Base-by-base conservation (phyloP, 371 early-diverging fungal genomes). In the Rhizopus arrhizus region DNA sequence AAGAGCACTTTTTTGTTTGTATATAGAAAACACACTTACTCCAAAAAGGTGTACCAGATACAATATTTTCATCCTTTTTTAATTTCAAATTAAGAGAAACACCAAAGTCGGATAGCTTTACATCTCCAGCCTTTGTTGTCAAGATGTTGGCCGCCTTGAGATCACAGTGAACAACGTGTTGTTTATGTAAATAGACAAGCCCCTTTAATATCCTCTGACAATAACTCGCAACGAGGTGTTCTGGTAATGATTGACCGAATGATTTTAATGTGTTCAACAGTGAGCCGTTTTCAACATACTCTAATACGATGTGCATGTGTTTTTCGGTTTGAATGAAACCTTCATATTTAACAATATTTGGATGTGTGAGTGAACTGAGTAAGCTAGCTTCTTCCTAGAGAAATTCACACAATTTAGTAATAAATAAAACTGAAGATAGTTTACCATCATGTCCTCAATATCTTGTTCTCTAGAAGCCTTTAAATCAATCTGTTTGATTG, bases 141-240 rank as follows among this genome's bases (percentile, higher is more conserved):
- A 98, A 70, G 52, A 98, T 94, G 70, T 98, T 98, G 70, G 94
- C 95, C 1, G 94, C 95, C 70, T 99, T 99, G 48, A 99, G 76
- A 79, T 99, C 99, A 56, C 99, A 89, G 74, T 99, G 99, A 6
- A 91, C 92, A 2, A 90, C 89, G 51, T 84, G 87, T 64, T 93
- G 90, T 2, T 87, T 86, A 66, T 99, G 99, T 32, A 99, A 80
- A 74, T 96, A 99, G 5, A 87, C 79, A n/a, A 99, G 83, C 0
- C 93, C 98, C 45, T 91, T 86, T 28, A 97, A 77, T 10, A 96
- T 93, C 73, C 96, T 95, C 50, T 85, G 80, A 29, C 93, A 88
- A 74, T 96, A 99, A 0, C 92, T 84, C 3, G 91, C 84, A 11
- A 96, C 94, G 12, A 99, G 82, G 57, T 87, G 89, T 73, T 98